Percentiles rank a stretch among this genome's conserved stretches.
These are phyloP conservation scores for Rhizopogon roseolus DNA, from an alignment of 768 basidiomycete species.

Conservation along the genomic window DNA sequence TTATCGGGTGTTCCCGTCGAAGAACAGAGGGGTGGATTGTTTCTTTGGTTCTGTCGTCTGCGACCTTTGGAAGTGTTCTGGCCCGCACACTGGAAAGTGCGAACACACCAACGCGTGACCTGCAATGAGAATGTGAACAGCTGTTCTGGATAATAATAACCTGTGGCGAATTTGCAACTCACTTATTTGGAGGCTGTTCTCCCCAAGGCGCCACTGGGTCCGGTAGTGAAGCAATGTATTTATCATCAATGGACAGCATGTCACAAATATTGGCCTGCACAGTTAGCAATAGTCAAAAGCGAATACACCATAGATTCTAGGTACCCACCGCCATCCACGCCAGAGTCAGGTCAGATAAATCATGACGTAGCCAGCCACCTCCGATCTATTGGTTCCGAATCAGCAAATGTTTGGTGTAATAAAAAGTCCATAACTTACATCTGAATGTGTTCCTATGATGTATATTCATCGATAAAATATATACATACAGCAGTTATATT, in stretches of 20 bases:
- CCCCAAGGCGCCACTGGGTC: slow-evolving; percentile 59
- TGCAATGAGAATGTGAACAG: slow-evolving; percentile 16
- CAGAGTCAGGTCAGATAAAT: slow-evolving; percentile 60
- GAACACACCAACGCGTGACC: slow-evolving; percentile 54
- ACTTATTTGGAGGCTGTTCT: slow-evolving; percentile 59
- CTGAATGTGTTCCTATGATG: slow-evolving; percentile 25
- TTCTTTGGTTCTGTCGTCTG: slow-evolving; percentile 49
- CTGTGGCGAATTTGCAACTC: slow-evolving; percentile 15
- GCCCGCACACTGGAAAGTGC: slow-evolving; percentile 36
- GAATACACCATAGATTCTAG: background rate
- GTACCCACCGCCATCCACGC: slow-evolving; percentile 59
- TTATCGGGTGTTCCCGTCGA: slow-evolving; percentile 30
- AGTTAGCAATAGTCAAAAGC: background rate
- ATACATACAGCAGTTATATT: background rate
- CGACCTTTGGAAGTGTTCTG: slow-evolving; percentile 42
- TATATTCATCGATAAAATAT: background rate
- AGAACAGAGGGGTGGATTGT: slow-evolving; percentile 57
- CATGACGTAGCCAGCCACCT: slow-evolving; percentile 65
- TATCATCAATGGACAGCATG: slow-evolving; percentile 50
- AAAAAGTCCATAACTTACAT: slow-evolving; percentile 6
- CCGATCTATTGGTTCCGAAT: slow-evolving; percentile 43
- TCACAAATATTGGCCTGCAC: slow-evolving; percentile 51
- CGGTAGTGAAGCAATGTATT: slow-evolving; percentile 46
- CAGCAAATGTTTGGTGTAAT: background rate
- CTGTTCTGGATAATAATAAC: background rate